Base-by-base conservation (phyloP, 2,329 filamentous ascomycete species). In the Bipolaris bicolor region DNA sequence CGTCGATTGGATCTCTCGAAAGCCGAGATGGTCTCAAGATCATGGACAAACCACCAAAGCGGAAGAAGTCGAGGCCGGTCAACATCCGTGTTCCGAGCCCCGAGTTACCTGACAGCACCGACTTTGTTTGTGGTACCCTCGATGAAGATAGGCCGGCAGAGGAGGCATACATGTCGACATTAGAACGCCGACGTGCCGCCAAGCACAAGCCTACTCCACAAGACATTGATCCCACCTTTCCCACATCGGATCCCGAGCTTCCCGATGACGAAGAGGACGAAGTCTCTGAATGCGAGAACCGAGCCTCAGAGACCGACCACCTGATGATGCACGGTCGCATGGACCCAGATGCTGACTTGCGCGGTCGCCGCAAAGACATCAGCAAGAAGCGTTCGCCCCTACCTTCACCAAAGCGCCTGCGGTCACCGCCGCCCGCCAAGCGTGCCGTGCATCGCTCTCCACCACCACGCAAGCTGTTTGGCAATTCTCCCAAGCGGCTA, bases 121-220 rank as follows among this genome's bases (percentile, higher is more conserved):
- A 99, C 76, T 99, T 99, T 65, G 95, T 99, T n/a, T 98, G 95
- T 71, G 95, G 95, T 57, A 99, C 95, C 1, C 83, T 99, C 18
- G 95, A 99, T 65, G 95, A 99, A 77, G 95, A 99, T 71, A 88
- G 92, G 43, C 92, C 92, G 2, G 79, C 98, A n/a, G 95, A 99
- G 74, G 92, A 93, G 65, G 94, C 92, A 0, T 99, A 97, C 75
- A 84, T 96, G 54, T 90, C 91, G 2, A 92, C 90, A 68, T 84
- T 96, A 56, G 90, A 93, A 69, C 88, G 91, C 53, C 88, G 90
- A 64, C 89, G 92, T 67, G 88, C 88, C 45, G 88, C 89, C 65
- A 97, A 93, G 79, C 89, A 93, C 59, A 88, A 90, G 61, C 75
- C 86, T 29, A 91, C 94, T 29, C 94, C 95, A n/a, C 95, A 98